These are phyloP conservation scores for Leccinellum albellum DNA, from an alignment of 768 basidiomycete genomes.

Conservation along the genomic window DNA sequence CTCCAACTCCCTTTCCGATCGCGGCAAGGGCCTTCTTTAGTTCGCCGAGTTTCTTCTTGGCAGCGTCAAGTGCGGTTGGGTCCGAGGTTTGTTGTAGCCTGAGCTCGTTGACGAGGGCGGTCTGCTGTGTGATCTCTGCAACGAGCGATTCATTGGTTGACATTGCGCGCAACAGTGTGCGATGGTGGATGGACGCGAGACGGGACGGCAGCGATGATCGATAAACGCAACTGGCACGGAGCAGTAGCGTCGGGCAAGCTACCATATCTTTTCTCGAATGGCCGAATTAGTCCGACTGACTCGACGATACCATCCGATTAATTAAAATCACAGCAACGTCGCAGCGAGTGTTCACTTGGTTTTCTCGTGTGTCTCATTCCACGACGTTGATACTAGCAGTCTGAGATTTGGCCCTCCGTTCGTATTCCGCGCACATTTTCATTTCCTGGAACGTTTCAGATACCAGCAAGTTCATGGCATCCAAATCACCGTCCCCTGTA, in stretches of 20 bases:
- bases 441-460: too few species aligned
- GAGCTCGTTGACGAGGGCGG: conserved; percentile 57
- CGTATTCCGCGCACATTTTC: too few species aligned
- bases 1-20: conserved; percentile 31
- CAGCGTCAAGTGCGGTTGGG: conserved; percentile 48
- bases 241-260: background rate
- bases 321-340: too few species aligned
- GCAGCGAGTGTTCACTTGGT: too few species aligned
- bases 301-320: too few species aligned
- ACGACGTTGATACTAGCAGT: too few species aligned
- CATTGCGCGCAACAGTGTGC: conserved; percentile 31
- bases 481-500: conserved; percentile 70
- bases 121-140: conserved; percentile 54
- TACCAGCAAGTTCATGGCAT: conserved; percentile 67
- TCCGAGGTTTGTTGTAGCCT: conserved; percentile 48
- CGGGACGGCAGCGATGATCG: conserved; percentile 28
- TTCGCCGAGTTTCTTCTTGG: conserved; percentile 66
- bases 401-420: too few species aligned
- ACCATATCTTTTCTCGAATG: background rate
- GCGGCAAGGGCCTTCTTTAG: conserved; percentile 56
- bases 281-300: conserved; percentile 11
- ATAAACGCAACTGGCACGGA: conserved; percentile 21
- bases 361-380: too few species aligned
- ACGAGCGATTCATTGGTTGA: conserved; percentile 42
- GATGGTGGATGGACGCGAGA: conserved; percentile 11